Base-by-base conservation (phyloP, 257 asterid species). In the Solanum piurae region DNA sequence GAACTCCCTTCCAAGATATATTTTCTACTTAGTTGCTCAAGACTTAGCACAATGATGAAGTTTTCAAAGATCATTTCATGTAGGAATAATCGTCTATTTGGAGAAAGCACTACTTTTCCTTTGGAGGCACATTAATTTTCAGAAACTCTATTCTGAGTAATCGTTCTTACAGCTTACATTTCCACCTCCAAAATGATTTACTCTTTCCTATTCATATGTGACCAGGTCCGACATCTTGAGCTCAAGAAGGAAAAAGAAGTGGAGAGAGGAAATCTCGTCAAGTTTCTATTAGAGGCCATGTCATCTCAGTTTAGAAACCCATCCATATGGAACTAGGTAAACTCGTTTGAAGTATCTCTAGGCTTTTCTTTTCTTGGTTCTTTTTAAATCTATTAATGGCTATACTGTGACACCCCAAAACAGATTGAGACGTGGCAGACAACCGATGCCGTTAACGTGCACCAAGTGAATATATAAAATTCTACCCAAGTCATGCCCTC, bases 201-300 rank as follows among this genome's bases (percentile, higher is more conserved):
- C 87, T 60, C 69, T 69, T 86, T 64, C 82, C 85, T 60, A 80
- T 42, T 40, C 42, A 84, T 88, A 34, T 25, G 83, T 87, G 88
- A 86, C 90, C 89, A 97, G 99, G 98, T 97, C 74, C 95, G 99
- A n/a, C 98, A 95, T 93, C 92, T 97, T 73, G 99, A 97, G 89
- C 95, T 93, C 86, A 97, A 95, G 94, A 97, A 90, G 93, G 99
- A 91, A 79, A 97, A 94, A 88, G 98, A 93, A 90, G 92, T 97
- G 14, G 94, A 92, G 89, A 91, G 94, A 90, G 96, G 90, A 88
- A 85, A 83, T 89, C 95, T 97, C 80, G 92, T 93, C 84, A 95
- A 93, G 89, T 97, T 95, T 90, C 95, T 97, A 69, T 91, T 88
- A 34, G 96, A 94, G 89, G 99, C 98, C 71, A 89, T 95, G 97